phyloP scores from a whole-genome alignment of 2,329 filamentous ascomycete species.

The Fusarium redolens region DNA sequence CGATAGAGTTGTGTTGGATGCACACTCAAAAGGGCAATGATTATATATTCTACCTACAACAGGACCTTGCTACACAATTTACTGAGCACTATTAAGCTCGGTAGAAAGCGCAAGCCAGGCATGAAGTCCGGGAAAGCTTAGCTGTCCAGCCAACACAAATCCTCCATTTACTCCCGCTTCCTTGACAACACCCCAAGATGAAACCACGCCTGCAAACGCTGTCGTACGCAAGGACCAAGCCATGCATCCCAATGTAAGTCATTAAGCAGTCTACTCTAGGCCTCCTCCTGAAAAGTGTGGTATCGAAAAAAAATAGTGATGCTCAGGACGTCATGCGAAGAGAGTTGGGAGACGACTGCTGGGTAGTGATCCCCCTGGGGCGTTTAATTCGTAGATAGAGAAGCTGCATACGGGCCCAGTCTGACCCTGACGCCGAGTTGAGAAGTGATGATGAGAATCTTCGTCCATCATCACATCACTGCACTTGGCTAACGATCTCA shows the following conservation, averaged over 20 bases:
- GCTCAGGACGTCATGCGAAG: conserved; percentile 31
- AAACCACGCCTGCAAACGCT: conserved; percentile 3
- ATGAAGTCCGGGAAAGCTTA: conserved; percentile 25
- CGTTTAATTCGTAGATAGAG: conserved; percentile 15
- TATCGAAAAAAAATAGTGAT: conserved; percentile 52
- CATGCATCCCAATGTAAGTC: conserved; percentile 40
- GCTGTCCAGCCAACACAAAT: conserved; percentile 11
- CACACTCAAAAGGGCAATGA: conserved; percentile 24
- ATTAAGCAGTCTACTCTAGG: conserved; percentile 52
- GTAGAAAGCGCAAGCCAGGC: conserved; percentile 23
- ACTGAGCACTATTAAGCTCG: neutral
- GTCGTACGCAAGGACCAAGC: conserved; percentile 11
- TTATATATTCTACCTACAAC: conserved; percentile 46
- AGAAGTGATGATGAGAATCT: conserved; percentile 26
- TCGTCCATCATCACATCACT: conserved; percentile 55
- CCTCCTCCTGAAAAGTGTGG: conserved; percentile 48
- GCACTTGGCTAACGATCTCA: conserved; percentile 91
- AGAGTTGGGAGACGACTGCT: conserved; percentile 18
- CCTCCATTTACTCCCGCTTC: conserved; percentile 30
- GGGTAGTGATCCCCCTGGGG: conserved; percentile 9
- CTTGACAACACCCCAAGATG: conserved; percentile 15
- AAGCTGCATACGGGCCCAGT: conserved; percentile 17
- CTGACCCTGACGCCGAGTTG: conserved; percentile 21
- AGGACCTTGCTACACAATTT: conserved; percentile 29
- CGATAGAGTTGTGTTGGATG: neutral